Evolutionary conservation across 163 green algal genomes (phyloP), one percentile per base, ranked within the genome.

Genomic region (Volvox carteri): DNA sequence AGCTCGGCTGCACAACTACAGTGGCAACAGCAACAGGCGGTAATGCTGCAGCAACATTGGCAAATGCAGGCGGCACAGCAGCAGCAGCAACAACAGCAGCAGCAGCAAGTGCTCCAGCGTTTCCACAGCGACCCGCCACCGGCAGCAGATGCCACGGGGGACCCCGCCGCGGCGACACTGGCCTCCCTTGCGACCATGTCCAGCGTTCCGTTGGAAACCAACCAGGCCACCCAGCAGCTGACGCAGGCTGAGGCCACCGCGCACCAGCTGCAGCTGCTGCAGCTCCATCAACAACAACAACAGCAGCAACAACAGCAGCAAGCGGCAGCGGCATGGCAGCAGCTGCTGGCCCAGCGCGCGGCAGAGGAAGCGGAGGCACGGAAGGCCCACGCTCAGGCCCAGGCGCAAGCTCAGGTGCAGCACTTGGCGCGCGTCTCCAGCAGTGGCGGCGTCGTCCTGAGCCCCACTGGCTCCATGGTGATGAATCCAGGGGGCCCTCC

Each of bases 211-310:
- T n/a, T 50, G 68, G 28, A 30, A 4, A n/a, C 33, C 41, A 21
- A 39, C 21, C 6, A 7, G 0, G 42, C 18, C 41, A 37, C 46
- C 65, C 44, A 4, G 21, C 25, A 48, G 8, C 48, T 8, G 30
- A 37, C 75, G n/a, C 48, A 68, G n/a, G 75, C 75, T 2, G 75
- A 84, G 12, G 75, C 33, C 1, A 48, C 75, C 2, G 50, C 50
- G 6, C 50, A 48, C 1, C 75, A 84, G 30, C n/a, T 84, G 48
- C 48, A 84, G 18, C 50, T 68, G 33, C 75, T 84, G 50, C 75
- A 84, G 50, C 30, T 84, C 33, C 46, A 70, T 8, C 75, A 84
- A 37, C 75, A 84, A 30, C 48, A 84, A 48, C 48, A 70, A 16
- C 48, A 72, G 48, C 48, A 44, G 33, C 56, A 60, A 23, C 37